Percentiles rank a stretch among this genome's conserved stretches.
Conservation (phyloP, 768 basidiomycete genomes). For the Hebeloma cylindrosporum region DNA sequence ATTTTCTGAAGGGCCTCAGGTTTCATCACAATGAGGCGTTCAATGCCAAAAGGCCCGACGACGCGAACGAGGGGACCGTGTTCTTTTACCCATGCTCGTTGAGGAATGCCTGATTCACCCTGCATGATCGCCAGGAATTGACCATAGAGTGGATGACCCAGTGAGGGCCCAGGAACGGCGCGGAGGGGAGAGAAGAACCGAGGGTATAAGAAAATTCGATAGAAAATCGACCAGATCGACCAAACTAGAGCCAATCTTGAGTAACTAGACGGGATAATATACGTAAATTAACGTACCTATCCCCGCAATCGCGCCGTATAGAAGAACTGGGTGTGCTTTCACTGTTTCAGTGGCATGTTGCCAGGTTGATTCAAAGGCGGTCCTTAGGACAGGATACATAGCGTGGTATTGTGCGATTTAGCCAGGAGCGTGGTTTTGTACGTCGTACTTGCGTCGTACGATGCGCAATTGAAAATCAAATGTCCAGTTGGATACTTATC, state of each 20-base stretch:
- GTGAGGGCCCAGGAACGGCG: conserved; percentile 27
- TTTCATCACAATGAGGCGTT: conserved; percentile 43
- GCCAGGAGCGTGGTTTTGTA: too few species aligned
- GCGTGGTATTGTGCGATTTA: too few species aligned
- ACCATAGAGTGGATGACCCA: conserved; percentile 32
- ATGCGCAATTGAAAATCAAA: too few species aligned
- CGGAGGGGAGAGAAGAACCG: conserved; percentile 31
- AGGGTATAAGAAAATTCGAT: conserved; percentile 32
- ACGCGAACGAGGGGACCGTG: conserved; percentile 44
- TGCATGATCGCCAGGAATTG: conserved; percentile 38
- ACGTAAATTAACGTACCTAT: neutral
- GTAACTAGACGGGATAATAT: neutral
- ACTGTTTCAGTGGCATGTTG: neutral
- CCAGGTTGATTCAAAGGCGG: conserved; percentile 5
- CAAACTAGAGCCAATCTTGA: conserved; percentile 3
- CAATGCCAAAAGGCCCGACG: conserved; percentile 46
- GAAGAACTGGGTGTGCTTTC: neutral
- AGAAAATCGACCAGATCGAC: conserved; percentile 14
- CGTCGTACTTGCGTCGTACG: too few species aligned
- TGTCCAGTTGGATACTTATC: too few species aligned
- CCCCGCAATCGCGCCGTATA: neutral
- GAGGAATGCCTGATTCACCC: conserved; percentile 42
- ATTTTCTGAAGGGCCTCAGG: conserved; percentile 48
- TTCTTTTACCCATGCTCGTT: conserved; percentile 46
- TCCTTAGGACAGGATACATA: conserved; percentile 9